Evolutionary conservation across 2,329 filamentous ascomycete genomes (phyloP).

Genomic region (Huntiella moniliformis): DNA sequence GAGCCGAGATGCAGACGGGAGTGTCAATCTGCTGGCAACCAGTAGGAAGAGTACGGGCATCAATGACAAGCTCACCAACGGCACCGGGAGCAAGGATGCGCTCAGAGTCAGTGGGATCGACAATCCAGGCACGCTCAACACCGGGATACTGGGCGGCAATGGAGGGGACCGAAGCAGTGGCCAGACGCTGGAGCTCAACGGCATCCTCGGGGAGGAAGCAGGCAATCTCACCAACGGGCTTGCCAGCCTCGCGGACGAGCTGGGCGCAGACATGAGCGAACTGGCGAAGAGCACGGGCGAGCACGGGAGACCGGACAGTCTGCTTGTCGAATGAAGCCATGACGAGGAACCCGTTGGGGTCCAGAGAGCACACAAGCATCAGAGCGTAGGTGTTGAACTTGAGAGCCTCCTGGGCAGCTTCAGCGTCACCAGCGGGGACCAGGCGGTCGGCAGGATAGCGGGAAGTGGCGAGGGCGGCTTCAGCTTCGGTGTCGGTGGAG

Average conservation of each 20-base stretch:
- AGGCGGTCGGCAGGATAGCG: slow-evolving; percentile 29
- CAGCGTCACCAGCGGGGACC: slow-evolving; percentile 34
- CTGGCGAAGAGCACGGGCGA: slow-evolving; percentile 33
- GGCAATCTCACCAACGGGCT: slow-evolving; percentile 19
- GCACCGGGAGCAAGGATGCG: slow-evolving; percentile 23
- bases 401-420: slow-evolving; percentile 40
- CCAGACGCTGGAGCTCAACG: slow-evolving; percentile 17
- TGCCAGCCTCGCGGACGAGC: slow-evolving; percentile 24
- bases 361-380: slow-evolving; percentile 45
- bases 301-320: slow-evolving; percentile 30
- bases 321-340: slow-evolving; percentile 48
- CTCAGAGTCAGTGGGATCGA: slow-evolving; percentile 20
- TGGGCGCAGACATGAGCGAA: slow-evolving; percentile 31
- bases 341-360: slow-evolving; percentile 34
- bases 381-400: slow-evolving; percentile 42
- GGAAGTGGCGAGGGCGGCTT: slow-evolving; percentile 13
- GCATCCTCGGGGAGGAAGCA: slow-evolving; percentile 20
- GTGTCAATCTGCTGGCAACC: slow-evolving; percentile 15
- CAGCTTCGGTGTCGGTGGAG: slow-evolving; percentile 15
- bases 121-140: slow-evolving; percentile 22
- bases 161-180: slow-evolving; percentile 14
- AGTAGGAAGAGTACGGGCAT: slow-evolving; percentile 15
- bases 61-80: slow-evolving; percentile 27
- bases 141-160: slow-evolving; percentile 15
- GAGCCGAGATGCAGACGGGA: slow-evolving; percentile 17